Evolutionary conservation across 257 asterid species (phyloP).

Genomic region (Striga asiatica): DNA sequence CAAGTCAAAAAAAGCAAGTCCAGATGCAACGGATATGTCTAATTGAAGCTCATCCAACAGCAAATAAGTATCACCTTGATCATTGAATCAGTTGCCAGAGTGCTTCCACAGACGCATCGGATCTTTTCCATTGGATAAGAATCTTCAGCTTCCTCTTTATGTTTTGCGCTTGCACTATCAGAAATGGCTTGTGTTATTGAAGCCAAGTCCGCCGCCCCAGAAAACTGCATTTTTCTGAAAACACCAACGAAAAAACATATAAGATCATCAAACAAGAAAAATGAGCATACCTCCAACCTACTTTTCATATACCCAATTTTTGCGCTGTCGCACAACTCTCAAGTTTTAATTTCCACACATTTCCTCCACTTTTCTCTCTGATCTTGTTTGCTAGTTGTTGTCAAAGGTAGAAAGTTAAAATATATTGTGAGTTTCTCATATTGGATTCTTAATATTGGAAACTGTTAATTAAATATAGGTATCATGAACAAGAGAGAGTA

Average conservation of each 20-base stretch:
- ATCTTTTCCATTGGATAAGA: slow-evolving; percentile 49
- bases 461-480: neutral
- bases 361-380: neutral
- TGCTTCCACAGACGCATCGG: slow-evolving; percentile 82
- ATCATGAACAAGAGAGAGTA: neutral
- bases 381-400: neutral
- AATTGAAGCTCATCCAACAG: slow-evolving; percentile 6
- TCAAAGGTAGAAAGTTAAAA: slow-evolving; percentile 1
- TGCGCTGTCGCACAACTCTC: neutral
- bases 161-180: slow-evolving; percentile 38
- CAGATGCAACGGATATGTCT: neutral
- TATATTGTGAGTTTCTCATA: too few species aligned
- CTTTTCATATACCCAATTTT: neutral
- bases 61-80: slow-evolving; percentile 44
- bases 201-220: slow-evolving; percentile 71
- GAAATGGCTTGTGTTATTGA: slow-evolving; percentile 64
- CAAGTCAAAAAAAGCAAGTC: neutral
- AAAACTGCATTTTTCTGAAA: slow-evolving; percentile 80
- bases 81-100: slow-evolving; percentile 63
- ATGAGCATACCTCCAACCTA: neutral
- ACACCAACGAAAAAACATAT: slow-evolving; percentile 10
- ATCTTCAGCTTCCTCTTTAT: slow-evolving; percentile 57
- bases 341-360: neutral
- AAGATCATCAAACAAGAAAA: slow-evolving; percentile 9
- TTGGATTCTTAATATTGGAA: too few species aligned